Percentiles rank a stretch among this genome's conserved stretches.
Evolutionary conservation across 1,284 basidiomycete genomes (phyloP).

Genomic region (Salmacisia buchloeana): DNA sequence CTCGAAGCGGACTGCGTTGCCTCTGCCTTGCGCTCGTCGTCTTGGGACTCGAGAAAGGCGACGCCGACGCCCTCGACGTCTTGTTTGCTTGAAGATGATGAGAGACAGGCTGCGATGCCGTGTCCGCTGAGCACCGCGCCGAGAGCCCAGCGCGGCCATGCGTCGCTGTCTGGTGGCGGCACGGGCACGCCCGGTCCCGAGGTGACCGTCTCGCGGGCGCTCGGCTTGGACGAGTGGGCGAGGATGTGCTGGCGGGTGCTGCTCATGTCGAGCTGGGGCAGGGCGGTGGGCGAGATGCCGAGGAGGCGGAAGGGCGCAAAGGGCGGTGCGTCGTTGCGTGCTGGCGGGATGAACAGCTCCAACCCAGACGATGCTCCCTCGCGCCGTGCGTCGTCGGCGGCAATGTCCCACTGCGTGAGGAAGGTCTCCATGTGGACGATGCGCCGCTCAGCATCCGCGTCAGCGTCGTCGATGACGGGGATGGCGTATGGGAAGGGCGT

Average conservation of each 20-base stretch:
- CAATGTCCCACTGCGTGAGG: conserved; percentile 9
- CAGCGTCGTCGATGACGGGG: conserved; percentile 37
- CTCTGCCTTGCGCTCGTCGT: background rate
- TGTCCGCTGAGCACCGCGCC: conserved; percentile 31
- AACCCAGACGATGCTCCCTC: background rate
- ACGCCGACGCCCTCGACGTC: conserved; percentile 8
- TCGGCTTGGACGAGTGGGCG: conserved; percentile 47
- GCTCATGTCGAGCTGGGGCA: conserved; percentile 81
- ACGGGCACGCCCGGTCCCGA: conserved; percentile 36
- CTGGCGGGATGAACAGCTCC: conserved; percentile 15
- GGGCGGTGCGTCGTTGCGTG: conserved; percentile 19
- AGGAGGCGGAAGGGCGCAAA: conserved; percentile 56
- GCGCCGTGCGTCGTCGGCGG: conserved; percentile 10
- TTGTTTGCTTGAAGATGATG: conserved; percentile 16
- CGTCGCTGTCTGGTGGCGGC: conserved; percentile 12
- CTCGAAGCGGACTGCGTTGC: too few relatives aligned
- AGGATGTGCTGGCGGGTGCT: conserved; percentile 67
- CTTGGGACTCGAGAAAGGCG: background rate
- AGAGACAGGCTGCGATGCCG: conserved; percentile 21
- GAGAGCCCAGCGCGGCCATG: conserved; percentile 23
- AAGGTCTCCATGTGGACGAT: conserved; percentile 2
- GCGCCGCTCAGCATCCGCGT: background rate
- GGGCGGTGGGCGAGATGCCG: conserved; percentile 60
- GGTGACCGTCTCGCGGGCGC: conserved; percentile 40
- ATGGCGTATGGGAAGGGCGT: conserved; percentile 79